Evolutionary conservation across 2,329 filamentous ascomycete species (phyloP).

Genomic region (Ascochyta clinopodiicola): DNA sequence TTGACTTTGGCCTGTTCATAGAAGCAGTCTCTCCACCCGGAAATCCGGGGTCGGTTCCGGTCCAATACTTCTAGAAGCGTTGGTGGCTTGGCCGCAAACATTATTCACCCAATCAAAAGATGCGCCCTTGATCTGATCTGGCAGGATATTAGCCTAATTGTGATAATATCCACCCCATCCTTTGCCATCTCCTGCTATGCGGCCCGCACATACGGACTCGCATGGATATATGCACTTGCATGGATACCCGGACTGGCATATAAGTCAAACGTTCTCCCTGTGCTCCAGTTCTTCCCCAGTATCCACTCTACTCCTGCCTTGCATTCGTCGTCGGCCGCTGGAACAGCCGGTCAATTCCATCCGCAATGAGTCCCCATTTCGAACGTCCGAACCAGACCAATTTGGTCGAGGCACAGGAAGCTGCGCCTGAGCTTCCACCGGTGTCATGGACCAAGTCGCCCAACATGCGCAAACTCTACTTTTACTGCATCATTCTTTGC

Average conservation of each 20-base stretch:
- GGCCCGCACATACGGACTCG: slow-evolving; percentile 17
- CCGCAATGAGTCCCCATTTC: slow-evolving; percentile 20
- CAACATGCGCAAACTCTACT: slow-evolving; percentile 59
- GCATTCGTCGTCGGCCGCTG: slow-evolving; percentile 10
- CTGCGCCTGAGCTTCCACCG: slow-evolving; percentile 17
- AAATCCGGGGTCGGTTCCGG: slow-evolving; percentile 18
- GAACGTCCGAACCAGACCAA: slow-evolving; percentile 18
- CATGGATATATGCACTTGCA: slow-evolving; percentile 15
- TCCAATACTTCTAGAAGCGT: slow-evolving; percentile 22
- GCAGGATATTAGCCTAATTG: slow-evolving; percentile 25
- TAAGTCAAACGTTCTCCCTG: slow-evolving; percentile 18
- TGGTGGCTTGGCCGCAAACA: slow-evolving; percentile 20
- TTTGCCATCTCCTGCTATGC: slow-evolving; percentile 24
- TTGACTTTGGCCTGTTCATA: not conserved
- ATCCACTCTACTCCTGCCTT: slow-evolving; percentile 16
- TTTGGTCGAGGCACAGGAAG: slow-evolving; percentile 25
- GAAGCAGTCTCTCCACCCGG: slow-evolving; percentile 11
- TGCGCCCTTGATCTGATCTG: slow-evolving; percentile 14
- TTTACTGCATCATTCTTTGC: slow-evolving; percentile 56
- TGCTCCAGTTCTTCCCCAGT: slow-evolving; percentile 23
- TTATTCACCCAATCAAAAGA: slow-evolving; percentile 15
- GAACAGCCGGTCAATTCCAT: slow-evolving; percentile 15
- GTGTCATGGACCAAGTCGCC: slow-evolving; percentile 16
- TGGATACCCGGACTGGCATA: slow-evolving; percentile 19
- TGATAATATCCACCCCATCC: slow-evolving; percentile 18